Evolutionary conservation across 805 yeast species (phyloP).

Genomic region (Metschnikowia sp.): DNA sequence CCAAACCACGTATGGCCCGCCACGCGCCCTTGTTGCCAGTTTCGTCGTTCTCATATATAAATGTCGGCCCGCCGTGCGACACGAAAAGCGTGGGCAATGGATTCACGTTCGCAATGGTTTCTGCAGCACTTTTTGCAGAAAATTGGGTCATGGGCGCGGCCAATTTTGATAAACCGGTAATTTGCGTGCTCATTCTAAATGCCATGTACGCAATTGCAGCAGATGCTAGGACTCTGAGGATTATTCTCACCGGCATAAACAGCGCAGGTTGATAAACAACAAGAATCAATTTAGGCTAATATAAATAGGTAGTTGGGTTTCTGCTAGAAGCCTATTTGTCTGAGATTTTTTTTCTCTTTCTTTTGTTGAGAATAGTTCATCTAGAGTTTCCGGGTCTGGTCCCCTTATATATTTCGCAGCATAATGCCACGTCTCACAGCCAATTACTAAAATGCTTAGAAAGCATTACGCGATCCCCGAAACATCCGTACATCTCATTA

Average conservation of each 20-base stretch:
- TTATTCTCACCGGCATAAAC: not conserved
- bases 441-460: constrained; percentile 7
- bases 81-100: constrained; percentile 61
- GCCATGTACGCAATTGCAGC: constrained; percentile 1
- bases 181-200: not conserved
- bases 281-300: not conserved
- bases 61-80: constrained; percentile 85
- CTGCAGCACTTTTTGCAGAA: not conserved
- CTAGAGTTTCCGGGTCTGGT: no score
- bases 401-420: no score
- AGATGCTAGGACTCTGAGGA: not conserved
- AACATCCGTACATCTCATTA: not conserved
- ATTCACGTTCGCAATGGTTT: constrained; percentile 11
- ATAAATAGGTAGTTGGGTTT: no score
- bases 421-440: not conserved
- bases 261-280: not conserved
- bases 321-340: no score
- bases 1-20: constrained; percentile 46
- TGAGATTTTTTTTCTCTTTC: no score
- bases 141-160: not conserved
- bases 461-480: not conserved
- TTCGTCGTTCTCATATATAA: constrained; percentile 52
- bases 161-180: not conserved
- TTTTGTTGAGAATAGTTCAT: no score
- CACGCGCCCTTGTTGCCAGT: constrained; percentile 64